Conservation (phyloP, 805 yeast genomes). For the Candida montana region DNA sequence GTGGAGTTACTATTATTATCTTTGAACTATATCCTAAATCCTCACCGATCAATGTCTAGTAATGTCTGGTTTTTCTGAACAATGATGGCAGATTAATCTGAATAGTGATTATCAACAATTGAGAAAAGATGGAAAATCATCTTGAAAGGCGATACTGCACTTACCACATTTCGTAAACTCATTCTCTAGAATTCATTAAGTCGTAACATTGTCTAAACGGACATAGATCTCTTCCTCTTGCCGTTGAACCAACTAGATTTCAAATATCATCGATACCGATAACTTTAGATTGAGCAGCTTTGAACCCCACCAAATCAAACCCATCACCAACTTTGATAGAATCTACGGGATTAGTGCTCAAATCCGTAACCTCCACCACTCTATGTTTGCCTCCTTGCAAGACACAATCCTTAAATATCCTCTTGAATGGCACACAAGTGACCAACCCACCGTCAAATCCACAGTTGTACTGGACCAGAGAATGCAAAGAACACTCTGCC, state of each 20-base stretch:
- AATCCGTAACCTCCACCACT: conserved; percentile 35
- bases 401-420: conserved; percentile 40
- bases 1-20: too few species aligned
- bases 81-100: too few species aligned
- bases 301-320: not conserved
- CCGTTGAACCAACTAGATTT: conserved; percentile 3
- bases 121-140: too few species aligned
- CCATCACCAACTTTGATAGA: too few species aligned
- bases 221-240: too few species aligned
- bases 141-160: too few species aligned
- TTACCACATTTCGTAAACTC: too few species aligned
- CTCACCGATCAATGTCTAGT: too few species aligned
- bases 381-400: conserved; percentile 20
- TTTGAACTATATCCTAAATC: too few species aligned
- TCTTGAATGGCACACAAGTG: conserved; percentile 43
- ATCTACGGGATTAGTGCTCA: conserved; percentile 25
- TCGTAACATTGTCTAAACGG: not conserved
- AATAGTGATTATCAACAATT: too few species aligned
- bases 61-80: too few species aligned
- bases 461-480: conserved; percentile 44
- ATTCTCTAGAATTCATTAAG: not conserved
- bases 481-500: conserved; percentile 28
- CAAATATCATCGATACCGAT: not conserved
- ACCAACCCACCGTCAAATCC: conserved; percentile 37
- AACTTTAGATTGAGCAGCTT: not conserved